Evolutionary conservation across 495 filamentous ascomycete species (phyloP), one percentile per base, ranked within the genome.

Genomic region (Aspergillus sclerotiicarbonarius): DNA sequence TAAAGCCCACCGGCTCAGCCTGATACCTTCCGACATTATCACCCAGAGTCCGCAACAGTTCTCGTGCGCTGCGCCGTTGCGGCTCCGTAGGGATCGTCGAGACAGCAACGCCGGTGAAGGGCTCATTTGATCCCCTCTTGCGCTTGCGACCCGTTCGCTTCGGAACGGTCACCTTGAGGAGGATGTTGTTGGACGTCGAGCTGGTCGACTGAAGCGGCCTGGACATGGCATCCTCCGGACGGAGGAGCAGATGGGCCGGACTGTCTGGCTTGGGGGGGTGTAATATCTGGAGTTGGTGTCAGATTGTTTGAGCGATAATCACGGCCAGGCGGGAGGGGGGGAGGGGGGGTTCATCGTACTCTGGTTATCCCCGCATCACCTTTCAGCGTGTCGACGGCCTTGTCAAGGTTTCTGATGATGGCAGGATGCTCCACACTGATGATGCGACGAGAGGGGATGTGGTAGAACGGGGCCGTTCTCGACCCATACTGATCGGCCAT

Each of bases 341-440:
- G 4, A n/a, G n/a, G 13, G 13, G n/a, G 1, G n/a, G 7, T 19
- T 20, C 6, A 45, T 57, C 77, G 67, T 70, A 92, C 91, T 57
- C 86, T 83, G 56, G 80, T 71, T 32, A 96, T 82, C 25, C 85
- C 81, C 18, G 76, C 69, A 35, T 82, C 77, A 6, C 85, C 84
- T 1, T 92, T 89, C 19, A 98, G 82, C 0, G 91, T 93, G 18
- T 84, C 80, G 57, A 98, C 79, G 16, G 83, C 94, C 57, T 87
- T 90, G 61, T 95, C 87, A 52, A 96, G 64, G 72, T 96, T 87
- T 63, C 83, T 84, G 64, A 98, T 76, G 51, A 95, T 84, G 58
- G 86, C 87, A 6, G 95, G 94, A 71, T 98, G 92, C 66, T 98
- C 94, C 20, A 98, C 81, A 56, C 85, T 87, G 32, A 91, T 82